A percentile compares a stretch with the other conserved stretches of the same genome.
Conservation (phyloP, 2,329 filamentous ascomycete genomes). For the Exophiala viscosa region DNA sequence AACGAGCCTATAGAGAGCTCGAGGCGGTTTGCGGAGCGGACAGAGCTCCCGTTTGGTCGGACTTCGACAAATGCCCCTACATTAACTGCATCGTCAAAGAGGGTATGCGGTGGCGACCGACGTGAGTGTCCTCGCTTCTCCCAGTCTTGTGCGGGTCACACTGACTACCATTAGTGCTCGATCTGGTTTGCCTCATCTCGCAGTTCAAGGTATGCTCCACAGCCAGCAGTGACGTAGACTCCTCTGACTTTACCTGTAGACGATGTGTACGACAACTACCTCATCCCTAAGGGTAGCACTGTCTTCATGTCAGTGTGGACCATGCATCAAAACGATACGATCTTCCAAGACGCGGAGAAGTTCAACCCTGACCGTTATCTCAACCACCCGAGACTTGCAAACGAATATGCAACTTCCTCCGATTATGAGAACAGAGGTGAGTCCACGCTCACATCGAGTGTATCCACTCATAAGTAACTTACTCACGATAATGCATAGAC, state of each 20-base stretch:
- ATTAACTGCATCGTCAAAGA: conserved; percentile 33
- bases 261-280: conserved; percentile 47
- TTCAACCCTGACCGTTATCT: conserved; percentile 51
- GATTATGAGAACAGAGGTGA: conserved; percentile 5
- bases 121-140: conserved; percentile 19
- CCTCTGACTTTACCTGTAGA: conserved; percentile 33
- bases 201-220: too few species aligned
- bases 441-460: too few species aligned
- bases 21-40: conserved; percentile 33
- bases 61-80: conserved; percentile 34
- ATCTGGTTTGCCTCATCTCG: too few species aligned
- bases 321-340: conserved; percentile 38
- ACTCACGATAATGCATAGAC: too few species aligned
- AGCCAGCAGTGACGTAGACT: too few species aligned
- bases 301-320: conserved; percentile 29
- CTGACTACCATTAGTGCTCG: too few species aligned
- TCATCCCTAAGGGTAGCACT: conserved; percentile 48
- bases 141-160: too few species aligned
- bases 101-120: conserved; percentile 34
- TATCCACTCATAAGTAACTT: too few species aligned
- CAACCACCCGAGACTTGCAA: conserved; percentile 27
- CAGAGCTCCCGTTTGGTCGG: conserved; percentile 30
- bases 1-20: conserved; percentile 33
- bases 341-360: conserved; percentile 37
- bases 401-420: conserved; percentile 4